Conservation (phyloP, 441 rosid genomes). For the Euphorbia corollata region DNA sequence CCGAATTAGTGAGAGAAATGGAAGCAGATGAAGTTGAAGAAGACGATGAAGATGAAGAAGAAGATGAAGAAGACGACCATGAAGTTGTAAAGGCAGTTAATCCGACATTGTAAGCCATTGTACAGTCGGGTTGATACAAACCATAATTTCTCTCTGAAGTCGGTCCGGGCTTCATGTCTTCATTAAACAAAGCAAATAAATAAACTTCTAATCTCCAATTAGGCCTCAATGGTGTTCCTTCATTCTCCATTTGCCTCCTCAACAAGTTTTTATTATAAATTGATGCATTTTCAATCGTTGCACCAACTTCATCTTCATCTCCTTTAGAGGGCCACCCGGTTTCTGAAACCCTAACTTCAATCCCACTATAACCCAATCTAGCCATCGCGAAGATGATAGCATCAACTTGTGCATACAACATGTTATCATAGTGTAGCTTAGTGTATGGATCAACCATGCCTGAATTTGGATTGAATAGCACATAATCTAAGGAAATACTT, state of each 20-base stretch:
- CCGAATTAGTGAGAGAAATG: constrained; percentile 68
- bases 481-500: constrained; percentile 49
- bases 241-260: constrained; percentile 34
- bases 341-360: constrained; percentile 61
- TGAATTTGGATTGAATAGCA: constrained; percentile 59
- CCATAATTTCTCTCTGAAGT: constrained; percentile 76
- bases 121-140: constrained; percentile 64
- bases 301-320: constrained; percentile 58
- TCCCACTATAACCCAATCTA: constrained; percentile 42
- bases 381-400: constrained; percentile 62
- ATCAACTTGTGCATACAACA: constrained; percentile 79
- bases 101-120: constrained; percentile 76
- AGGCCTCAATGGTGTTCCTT: constrained; percentile 64
- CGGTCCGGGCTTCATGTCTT: constrained; percentile 75
- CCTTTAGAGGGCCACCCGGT: constrained; percentile 92
- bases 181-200: constrained; percentile 74
- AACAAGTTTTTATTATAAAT: constrained; percentile 51
- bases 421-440: constrained; percentile 63
- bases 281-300: constrained; percentile 53
- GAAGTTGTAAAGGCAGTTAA: constrained; percentile 45
- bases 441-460: constrained; percentile 58
- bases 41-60: constrained; percentile 22
- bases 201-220: constrained; percentile 44
- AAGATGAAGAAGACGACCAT: constrained; percentile 28
- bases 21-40: constrained; percentile 42